These are phyloP conservation scores for Globisporangium ultimum DNA, from an alignment of 352 stramenopile genomes.

Conservation along the genomic window DNA sequence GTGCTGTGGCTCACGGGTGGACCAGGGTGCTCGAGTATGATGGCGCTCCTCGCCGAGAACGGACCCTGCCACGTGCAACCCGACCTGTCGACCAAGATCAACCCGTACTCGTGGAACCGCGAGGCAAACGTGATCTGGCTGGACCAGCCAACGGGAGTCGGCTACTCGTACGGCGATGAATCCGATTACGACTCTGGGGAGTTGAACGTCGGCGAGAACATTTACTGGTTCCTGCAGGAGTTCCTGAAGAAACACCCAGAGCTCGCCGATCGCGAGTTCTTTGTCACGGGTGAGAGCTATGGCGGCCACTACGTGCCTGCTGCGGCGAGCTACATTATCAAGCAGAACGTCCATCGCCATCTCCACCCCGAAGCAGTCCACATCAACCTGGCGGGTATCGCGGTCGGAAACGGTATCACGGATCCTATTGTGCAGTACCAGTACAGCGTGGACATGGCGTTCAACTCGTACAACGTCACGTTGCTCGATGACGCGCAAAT, in stretches of 20 bases:
- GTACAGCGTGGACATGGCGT: conserved; percentile 64
- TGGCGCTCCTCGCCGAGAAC: conserved; percentile 35
- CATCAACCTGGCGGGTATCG: conserved; percentile 50
- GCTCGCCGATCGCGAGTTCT: conserved; percentile 33
- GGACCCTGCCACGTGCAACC: conserved; percentile 32
- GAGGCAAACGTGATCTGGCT: conserved; percentile 44
- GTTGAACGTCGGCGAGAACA: conserved; percentile 32
- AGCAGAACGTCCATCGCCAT: conserved; percentile 13
- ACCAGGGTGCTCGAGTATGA: conserved; percentile 36
- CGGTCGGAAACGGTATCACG: conserved; percentile 78
- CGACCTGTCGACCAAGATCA: conserved; percentile 21
- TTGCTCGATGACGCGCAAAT: conserved; percentile 39
- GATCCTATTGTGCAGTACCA: conserved; percentile 64
- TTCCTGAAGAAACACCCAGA: conserved; percentile 31
- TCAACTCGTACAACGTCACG: conserved; percentile 73
- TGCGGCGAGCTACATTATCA: conserved; percentile 26
- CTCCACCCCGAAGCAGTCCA: conserved; percentile 5
- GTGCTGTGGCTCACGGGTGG: conserved; percentile 50
- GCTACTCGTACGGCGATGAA: conserved; percentile 29
- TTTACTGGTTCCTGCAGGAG: conserved; percentile 44
- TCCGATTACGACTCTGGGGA: conserved; percentile 29
- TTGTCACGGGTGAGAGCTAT: conserved; percentile 41
- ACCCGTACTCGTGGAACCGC: conserved; percentile 38
- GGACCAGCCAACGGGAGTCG: conserved; percentile 33
- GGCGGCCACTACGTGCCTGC: conserved; percentile 37